Evolutionary conservation across 305 asterid species (phyloP).

Genomic region (Plantago rigida): DNA sequence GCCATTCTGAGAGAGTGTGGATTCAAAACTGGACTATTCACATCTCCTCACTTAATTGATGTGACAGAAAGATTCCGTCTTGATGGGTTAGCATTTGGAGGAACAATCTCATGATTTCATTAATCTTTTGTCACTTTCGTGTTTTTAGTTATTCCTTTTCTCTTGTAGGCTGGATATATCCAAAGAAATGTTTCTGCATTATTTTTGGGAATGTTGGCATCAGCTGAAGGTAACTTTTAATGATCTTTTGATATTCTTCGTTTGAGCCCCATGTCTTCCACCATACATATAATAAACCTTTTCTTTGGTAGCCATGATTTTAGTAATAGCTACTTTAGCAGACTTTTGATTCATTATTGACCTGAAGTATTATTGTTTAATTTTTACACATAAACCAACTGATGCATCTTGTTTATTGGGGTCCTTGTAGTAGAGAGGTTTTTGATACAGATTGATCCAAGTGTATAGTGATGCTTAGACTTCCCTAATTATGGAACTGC

Average conservation of each 20-base stretch:
- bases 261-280: no score
- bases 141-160: slow-evolving; percentile 26
- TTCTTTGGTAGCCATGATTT: no score
- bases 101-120: slow-evolving; percentile 13
- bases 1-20: slow-evolving; percentile 78
- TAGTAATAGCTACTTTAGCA: no score
- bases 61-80: slow-evolving; percentile 89
- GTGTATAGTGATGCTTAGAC: slow-evolving; percentile 5
- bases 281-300: no score
- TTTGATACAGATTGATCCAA: slow-evolving; percentile 5
- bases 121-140: slow-evolving; percentile 16
- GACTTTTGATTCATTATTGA: no score
- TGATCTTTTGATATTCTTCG: slow-evolving; percentile 9
- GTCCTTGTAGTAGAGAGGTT: not conserved
- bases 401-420: not conserved
- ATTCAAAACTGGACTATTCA: slow-evolving; percentile 75
- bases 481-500: slow-evolving; percentile 23
- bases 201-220: slow-evolving; percentile 84
- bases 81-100: slow-evolving; percentile 52
- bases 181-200: slow-evolving; percentile 65
- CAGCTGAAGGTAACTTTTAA: slow-evolving; percentile 49
- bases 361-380: no score
- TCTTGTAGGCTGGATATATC: slow-evolving; percentile 66
- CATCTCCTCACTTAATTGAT: slow-evolving; percentile 90
- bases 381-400: no score